Evolutionary conservation across 2,329 filamentous ascomycete genomes (phyloP).

Genomic region (Samsoniella hepiali): DNA sequence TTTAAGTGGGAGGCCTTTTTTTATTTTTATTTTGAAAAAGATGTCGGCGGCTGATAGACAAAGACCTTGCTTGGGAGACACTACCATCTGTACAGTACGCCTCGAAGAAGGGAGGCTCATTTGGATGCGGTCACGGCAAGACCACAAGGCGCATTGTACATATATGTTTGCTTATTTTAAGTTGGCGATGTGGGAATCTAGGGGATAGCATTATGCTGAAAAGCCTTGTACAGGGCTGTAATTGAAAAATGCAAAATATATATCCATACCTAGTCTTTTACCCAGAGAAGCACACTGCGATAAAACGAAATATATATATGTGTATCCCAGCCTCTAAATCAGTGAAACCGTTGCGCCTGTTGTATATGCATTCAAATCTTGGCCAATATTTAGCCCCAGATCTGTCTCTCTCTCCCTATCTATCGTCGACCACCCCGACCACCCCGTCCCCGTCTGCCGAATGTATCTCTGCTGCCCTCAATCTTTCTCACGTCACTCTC

Average conservation of each 20-base stretch:
- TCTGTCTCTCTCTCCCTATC: neutral
- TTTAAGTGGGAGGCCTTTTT: slow-evolving; percentile 22
- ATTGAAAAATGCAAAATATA: slow-evolving; percentile 14
- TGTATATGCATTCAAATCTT: neutral
- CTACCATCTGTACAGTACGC: slow-evolving; percentile 14
- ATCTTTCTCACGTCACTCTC: slow-evolving; percentile 72
- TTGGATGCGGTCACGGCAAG: slow-evolving; percentile 5
- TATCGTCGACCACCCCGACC: neutral
- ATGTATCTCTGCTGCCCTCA: slow-evolving; percentile 50
- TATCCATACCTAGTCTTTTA: neutral
- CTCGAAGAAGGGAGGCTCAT: neutral
- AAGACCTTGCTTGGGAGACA: slow-evolving; percentile 8
- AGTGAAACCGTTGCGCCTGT: neutral
- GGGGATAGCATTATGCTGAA: neutral
- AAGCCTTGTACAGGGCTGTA: slow-evolving; percentile 10
- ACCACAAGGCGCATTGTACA: slow-evolving; percentile 17
- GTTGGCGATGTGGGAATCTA: neutral
- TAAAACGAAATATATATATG: too few species aligned
- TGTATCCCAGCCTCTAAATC: neutral
- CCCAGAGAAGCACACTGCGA: too few species aligned
- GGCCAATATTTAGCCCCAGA: neutral
- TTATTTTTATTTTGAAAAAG: slow-evolving; percentile 21
- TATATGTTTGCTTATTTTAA: slow-evolving; percentile 10
- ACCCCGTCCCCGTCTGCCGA: slow-evolving; percentile 24
- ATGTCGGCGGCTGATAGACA: slow-evolving; percentile 9